Base-by-base conservation (phyloP, 1,139 yeast genomes). In the Fermentozyma sake region DNA sequence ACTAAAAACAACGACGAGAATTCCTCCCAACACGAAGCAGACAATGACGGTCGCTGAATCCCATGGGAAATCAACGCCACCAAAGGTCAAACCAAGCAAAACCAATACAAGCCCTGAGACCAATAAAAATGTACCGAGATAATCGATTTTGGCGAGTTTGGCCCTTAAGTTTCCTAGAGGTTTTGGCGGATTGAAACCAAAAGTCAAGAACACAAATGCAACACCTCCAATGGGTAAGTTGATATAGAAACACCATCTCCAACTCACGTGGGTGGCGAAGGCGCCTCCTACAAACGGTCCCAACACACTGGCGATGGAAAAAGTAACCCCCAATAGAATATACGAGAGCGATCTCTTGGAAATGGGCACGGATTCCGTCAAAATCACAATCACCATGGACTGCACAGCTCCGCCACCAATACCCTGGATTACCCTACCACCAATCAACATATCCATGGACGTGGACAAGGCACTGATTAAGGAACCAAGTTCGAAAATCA, bases 191-290 rank as follows among this genome's bases (percentile, higher is more conserved):
- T 69, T 61, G 52, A 76, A 78, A n/a, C 70, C 61, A 24, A 62
- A 42, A 6, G 60, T 33, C 27, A 81, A 59, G 12, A 70, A 46
- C 0, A 54, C 47, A 11, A 69, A 52, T 1, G 82, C 78, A 4
- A 68, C 37, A 0, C 81, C 86, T 11, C 84, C 83, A 26, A 79
- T 56, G 4, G 89, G 86, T 33, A 82, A 52, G 47, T 80, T 81
- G 42, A 82, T 66, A 50, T 76, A 82, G 50, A 81, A 82, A 42
- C 85, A 76, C 89, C 89, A 80, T 48, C 91, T 65, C 91, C 91
- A 82, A 11, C 76, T 60, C 2, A 73, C 77, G 28, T 72, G 62
- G 9, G 73, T 48, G 2, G 83, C 66, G 41, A 79, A 71, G 1
- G 79, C 78, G 16, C 87, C 87, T 15, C 87, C 87, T 20, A 79